Conservation (phyloP, 768 basidiomycete genomes). For the Suillus lakei region DNA sequence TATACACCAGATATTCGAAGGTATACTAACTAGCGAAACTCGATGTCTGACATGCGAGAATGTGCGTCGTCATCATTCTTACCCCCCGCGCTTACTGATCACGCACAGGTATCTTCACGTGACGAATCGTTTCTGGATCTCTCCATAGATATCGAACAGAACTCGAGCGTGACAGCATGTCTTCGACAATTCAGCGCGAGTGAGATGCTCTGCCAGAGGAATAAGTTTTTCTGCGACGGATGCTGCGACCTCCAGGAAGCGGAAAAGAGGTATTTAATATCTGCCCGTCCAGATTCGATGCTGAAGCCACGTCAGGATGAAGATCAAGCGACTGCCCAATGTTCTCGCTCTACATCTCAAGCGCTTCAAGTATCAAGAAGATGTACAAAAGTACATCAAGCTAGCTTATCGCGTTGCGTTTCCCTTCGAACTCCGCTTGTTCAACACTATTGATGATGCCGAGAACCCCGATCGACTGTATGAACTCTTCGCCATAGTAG, state of each 20-base stretch:
- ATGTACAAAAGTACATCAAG: constrained; percentile 89
- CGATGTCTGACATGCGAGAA: constrained; percentile 98
- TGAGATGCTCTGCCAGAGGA: constrained; percentile 97
- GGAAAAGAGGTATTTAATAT: constrained; percentile 77
- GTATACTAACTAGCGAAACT: constrained; percentile 94
- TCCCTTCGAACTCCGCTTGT: constrained; percentile 91
- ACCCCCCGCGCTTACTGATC: constrained; percentile 18
- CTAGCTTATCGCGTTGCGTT: constrained; percentile 97
- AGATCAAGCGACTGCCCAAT: constrained; percentile 96
- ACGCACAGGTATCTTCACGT: constrained; percentile 79
- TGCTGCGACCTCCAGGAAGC: constrained; percentile 98
- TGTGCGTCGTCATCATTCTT: constrained; percentile 49
- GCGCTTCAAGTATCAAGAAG: constrained; percentile 98
- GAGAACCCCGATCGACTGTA: constrained; percentile 92
- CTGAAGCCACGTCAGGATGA: constrained; percentile 71
- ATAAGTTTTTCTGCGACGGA: constrained; percentile 98
- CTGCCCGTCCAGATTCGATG: neutral
- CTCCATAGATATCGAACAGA: constrained; percentile 99
- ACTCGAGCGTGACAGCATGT: constrained; percentile 95
- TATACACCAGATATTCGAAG: constrained; percentile 93
- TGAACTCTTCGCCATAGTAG: constrained; percentile 94
- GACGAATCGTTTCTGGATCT: constrained; percentile 97
- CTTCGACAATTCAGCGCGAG: constrained; percentile 95
- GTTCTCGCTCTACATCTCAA: constrained; percentile 95
- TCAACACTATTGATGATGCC: constrained; percentile 96